Evolutionary conservation across 305 asterid genomes (phyloP).

Genomic region (Ajuga reptans): DNA sequence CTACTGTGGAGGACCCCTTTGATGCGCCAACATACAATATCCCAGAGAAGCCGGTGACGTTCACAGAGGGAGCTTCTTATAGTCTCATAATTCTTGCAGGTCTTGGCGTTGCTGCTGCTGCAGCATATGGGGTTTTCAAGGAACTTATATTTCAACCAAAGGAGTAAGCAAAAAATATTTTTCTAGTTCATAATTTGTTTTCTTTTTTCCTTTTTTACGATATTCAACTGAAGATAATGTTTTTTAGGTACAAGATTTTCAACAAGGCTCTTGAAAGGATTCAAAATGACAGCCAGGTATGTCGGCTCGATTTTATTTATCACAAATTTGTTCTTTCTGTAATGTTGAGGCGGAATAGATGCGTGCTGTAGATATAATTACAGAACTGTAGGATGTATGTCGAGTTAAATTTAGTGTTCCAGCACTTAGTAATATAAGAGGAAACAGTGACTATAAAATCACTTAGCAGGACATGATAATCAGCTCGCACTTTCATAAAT

Average conservation of each 20-base stretch:
- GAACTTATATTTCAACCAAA: slow-evolving; percentile 89
- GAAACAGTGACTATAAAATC: background rate
- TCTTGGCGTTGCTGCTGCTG: slow-evolving; percentile 77
- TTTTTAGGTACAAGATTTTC: slow-evolving; percentile 73
- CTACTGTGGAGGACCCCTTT: slow-evolving; percentile 74
- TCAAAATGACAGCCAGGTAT: slow-evolving; percentile 74
- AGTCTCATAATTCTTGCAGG: slow-evolving; percentile 79
- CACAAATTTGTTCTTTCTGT: background rate
- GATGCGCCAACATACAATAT: slow-evolving; percentile 88
- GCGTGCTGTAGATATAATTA: background rate
- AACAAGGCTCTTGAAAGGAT: slow-evolving; percentile 74
- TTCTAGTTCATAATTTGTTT: background rate
- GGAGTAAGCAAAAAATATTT: slow-evolving; percentile 46
- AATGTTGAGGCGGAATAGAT: background rate
- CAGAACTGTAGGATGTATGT: background rate
- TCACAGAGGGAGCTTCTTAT: slow-evolving; percentile 88
- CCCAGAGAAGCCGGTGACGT: slow-evolving; percentile 86
- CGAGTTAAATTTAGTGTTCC: background rate
- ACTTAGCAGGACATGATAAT: background rate
- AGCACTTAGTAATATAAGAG: background rate
- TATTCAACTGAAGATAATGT: slow-evolving; percentile 17
- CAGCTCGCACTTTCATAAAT: background rate
- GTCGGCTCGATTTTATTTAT: slow-evolving; percentile 12
- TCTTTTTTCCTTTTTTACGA: background rate
- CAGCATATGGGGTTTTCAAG: slow-evolving; percentile 77